These are phyloP conservation scores for Pezicula radicicola DNA, from an alignment of 2,329 filamentous ascomycete genomes.

Conservation along the genomic window DNA sequence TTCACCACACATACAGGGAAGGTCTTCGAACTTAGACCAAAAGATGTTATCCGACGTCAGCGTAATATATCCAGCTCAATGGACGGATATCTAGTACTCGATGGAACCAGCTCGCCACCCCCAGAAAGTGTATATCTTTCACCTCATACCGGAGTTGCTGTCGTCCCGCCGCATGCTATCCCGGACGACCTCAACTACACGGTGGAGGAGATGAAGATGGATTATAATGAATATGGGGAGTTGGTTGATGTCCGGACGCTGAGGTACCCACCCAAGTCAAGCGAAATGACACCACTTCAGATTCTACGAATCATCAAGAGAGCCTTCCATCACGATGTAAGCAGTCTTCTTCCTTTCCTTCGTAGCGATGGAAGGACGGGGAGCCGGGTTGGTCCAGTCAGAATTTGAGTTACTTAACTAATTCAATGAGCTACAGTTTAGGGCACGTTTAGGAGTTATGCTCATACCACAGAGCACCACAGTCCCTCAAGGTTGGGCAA, in stretches of 20 bases:
- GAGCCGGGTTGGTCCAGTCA: too few species aligned
- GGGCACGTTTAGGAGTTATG: background rate
- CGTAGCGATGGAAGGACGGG: background rate
- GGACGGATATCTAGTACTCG: background rate
- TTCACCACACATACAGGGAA: background rate
- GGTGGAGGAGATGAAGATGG: constrained; percentile 16
- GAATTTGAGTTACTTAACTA: too few species aligned
- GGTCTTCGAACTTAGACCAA: background rate
- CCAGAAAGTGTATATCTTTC: background rate
- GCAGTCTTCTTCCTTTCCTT: background rate
- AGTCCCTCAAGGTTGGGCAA: background rate
- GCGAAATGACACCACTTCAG: constrained; percentile 17
- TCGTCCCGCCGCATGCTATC: background rate
- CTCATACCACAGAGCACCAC: background rate
- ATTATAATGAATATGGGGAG: constrained; percentile 27
- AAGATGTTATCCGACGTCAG: background rate
- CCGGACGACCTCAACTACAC: background rate
- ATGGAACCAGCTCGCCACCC: background rate
- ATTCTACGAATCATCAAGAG: constrained; percentile 23
- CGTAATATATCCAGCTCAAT: background rate
- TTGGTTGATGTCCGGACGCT: constrained; percentile 17
- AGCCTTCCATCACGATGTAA: constrained; percentile 24
- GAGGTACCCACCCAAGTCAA: constrained; percentile 3
- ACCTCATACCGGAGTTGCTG: background rate
- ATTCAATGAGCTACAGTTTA: background rate